Evolutionary conservation across 106 monocot genomes (phyloP), one percentile per base, ranked within the genome.

Genomic region (Dendrobium huoshanense): DNA sequence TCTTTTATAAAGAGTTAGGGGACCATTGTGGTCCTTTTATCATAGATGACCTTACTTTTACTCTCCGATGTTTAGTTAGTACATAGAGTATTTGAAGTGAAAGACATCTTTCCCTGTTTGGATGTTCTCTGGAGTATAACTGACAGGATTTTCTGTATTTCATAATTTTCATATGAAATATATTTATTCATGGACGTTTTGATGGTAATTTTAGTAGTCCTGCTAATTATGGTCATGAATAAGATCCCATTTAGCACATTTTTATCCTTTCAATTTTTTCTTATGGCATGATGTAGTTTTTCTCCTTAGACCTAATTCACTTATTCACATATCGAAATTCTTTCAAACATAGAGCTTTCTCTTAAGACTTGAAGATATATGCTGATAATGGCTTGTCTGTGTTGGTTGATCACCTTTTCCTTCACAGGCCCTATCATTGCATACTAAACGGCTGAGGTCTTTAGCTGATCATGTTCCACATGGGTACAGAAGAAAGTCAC

Each of bases 401-500:
- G 18, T n/a, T 48, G 31, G 51, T 67, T 13, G 10, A 49, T 42
- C 40, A 40, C 4, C 11, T 49, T 77, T 73, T 42, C 44, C 73
- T 81, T 27, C 9, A 41, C 88, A 99, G 98, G 95, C 91, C 80
- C 73, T 99, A 44, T 91, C 98, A 25, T 95, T 89, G 72, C 93
- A 85, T 42, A 81, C 91, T 79, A 99, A 95, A 72, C 81, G 87
- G 64, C 72, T 99, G 73, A 88, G 88, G 70, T 93, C 91, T 72
- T 90, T 99, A 85, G 89, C 91, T 20, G 98, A 99, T 58, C 89
- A 95, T 80, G 90, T 99, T 83, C 98, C 98, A 78, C 95, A 95
- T 86, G 98, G 98, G 59, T 99, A 88, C 78, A 87, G 95, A 86
- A 90, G 87, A 78, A 99, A 99, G 83, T 76, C 86, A 54, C 92